Percentiles rank a stretch among this genome's conserved stretches.
These are phyloP conservation scores for Maudiozyma barnettii DNA, from an alignment of 805 yeast species.

Conservation along the genomic window DNA sequence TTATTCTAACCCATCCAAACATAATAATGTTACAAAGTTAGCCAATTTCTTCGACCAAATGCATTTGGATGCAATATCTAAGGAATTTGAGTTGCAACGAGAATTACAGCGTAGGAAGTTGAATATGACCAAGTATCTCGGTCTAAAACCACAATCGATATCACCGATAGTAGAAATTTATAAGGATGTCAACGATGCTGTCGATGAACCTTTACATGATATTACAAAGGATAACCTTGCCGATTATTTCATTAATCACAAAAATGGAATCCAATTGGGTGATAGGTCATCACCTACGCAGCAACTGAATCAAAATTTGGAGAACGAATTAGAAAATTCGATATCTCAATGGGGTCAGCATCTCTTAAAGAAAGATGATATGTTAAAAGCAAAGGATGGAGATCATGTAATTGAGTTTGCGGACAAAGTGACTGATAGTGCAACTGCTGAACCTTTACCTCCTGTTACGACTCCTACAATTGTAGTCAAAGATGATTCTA, in stretches of 20 bases:
- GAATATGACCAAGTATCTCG: slow-evolving; percentile 50
- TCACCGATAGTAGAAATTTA: slow-evolving; percentile 88
- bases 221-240: background rate
- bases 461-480: slow-evolving; percentile 15
- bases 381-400: background rate
- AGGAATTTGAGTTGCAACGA: slow-evolving; percentile 81
- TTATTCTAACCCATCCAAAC: background rate
- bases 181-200: slow-evolving; percentile 81
- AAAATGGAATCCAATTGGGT: slow-evolving; percentile 1
- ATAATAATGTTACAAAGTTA: slow-evolving; percentile 50
- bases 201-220: slow-evolving; percentile 43
- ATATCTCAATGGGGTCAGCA: slow-evolving; percentile 26
- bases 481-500: slow-evolving; percentile 22
- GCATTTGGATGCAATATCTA: slow-evolving; percentile 71
- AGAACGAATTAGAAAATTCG: slow-evolving; percentile 24
- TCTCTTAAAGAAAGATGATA: slow-evolving; percentile 8
- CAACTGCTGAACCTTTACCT: slow-evolving; percentile 11
- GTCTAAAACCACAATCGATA: slow-evolving; percentile 61
- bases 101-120: slow-evolving; percentile 64
- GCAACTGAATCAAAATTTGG: slow-evolving; percentile 17
- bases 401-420: background rate
- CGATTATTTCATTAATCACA: background rate
- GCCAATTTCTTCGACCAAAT: slow-evolving; percentile 62
- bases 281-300: background rate
- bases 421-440: background rate